These are phyloP conservation scores for Tetradesmus obliquus DNA, from an alignment of 139 green algal genomes.

Conservation along the genomic window DNA sequence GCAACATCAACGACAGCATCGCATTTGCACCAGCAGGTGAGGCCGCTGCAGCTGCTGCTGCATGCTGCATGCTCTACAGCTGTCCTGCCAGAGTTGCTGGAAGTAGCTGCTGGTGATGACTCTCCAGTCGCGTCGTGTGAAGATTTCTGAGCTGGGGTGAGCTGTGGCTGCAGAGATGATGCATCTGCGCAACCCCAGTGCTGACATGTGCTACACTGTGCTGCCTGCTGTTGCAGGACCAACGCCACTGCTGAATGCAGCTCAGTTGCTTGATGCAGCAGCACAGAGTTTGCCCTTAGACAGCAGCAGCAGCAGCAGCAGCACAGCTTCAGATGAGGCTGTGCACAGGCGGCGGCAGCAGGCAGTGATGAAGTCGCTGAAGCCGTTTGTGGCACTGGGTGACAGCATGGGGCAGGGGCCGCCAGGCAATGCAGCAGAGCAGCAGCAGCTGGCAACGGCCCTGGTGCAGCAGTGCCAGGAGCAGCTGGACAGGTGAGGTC, in stretches of 20 bases:
- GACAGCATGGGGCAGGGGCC: background rate
- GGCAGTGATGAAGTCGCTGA: slow-evolving; percentile 38
- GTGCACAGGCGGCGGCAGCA: slow-evolving; percentile 30
- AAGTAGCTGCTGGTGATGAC: background rate
- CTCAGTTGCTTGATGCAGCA: slow-evolving; percentile 4
- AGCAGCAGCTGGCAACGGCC: slow-evolving; percentile 25
- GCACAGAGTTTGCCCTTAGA: background rate
- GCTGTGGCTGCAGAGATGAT: too few relatives aligned
- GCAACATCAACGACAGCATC: slow-evolving; percentile 54
- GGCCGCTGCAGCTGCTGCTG: background rate
- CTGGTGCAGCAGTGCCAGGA: slow-evolving; percentile 36
- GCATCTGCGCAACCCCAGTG: too few relatives aligned
- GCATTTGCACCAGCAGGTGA: slow-evolving; percentile 36
- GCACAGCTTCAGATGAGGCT: background rate
- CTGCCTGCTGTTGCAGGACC: background rate
- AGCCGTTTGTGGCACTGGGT: slow-evolving; percentile 41
- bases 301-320: background rate
- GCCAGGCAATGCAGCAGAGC: background rate
- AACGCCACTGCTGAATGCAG: background rate
- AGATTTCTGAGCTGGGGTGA: too few relatives aligned
- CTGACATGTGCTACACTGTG: background rate
- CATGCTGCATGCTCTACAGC: background rate
- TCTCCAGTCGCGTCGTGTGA: too few relatives aligned
- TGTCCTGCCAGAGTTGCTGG: background rate
- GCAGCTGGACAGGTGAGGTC: slow-evolving; percentile 25